These are phyloP conservation scores for Pigoraptor vietnamica DNA, from an alignment of 78 protist genomes.

Conservation along the genomic window DNA sequence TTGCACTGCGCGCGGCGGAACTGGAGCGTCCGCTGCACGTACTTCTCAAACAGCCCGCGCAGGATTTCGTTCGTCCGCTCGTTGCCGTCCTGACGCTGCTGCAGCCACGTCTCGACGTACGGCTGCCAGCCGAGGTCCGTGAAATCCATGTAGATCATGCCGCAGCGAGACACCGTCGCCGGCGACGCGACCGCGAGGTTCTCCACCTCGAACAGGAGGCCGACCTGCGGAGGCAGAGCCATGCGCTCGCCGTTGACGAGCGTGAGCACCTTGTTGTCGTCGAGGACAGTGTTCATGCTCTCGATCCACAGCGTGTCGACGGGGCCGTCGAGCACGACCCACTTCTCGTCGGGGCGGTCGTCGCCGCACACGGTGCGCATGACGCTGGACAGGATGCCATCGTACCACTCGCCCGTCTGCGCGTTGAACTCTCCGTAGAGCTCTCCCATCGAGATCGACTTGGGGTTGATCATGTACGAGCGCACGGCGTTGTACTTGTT, in stretches of 20 bases:
- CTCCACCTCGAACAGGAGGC: conserved; percentile 76
- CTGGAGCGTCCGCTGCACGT: conserved; percentile 16
- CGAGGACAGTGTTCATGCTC: conserved; percentile 83
- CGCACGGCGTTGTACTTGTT: conserved; percentile 50
- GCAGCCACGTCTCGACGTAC: conserved; percentile 55
- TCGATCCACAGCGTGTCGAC: conserved; percentile 99
- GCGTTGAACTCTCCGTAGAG: conserved; percentile 88
- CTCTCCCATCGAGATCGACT: conserved; percentile 88
- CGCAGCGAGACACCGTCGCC: conserved; percentile 86
- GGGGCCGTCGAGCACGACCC: conserved; percentile 97
- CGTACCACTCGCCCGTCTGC: conserved; percentile 96
- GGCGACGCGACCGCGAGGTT: conserved; percentile 83
- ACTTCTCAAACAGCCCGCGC: conserved; percentile 22
- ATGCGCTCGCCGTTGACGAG: conserved; percentile 74
- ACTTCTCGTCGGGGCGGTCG: conserved; percentile 74
- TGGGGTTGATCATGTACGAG: conserved; percentile 87
- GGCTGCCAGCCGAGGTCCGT: conserved; percentile 70
- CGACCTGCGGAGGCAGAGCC: conserved; percentile 50
- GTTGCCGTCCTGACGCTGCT: background rate
- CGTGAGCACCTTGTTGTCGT: conserved; percentile 79
- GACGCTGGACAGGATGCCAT: conserved; percentile 90
- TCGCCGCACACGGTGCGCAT: conserved; percentile 82
- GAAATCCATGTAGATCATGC: conserved; percentile 74
- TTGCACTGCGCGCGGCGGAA: conserved; percentile 1
- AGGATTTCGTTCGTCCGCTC: background rate